Conservation (phyloP, 2,329 filamentous ascomycete genomes). For the Lachnellula hyalina region DNA sequence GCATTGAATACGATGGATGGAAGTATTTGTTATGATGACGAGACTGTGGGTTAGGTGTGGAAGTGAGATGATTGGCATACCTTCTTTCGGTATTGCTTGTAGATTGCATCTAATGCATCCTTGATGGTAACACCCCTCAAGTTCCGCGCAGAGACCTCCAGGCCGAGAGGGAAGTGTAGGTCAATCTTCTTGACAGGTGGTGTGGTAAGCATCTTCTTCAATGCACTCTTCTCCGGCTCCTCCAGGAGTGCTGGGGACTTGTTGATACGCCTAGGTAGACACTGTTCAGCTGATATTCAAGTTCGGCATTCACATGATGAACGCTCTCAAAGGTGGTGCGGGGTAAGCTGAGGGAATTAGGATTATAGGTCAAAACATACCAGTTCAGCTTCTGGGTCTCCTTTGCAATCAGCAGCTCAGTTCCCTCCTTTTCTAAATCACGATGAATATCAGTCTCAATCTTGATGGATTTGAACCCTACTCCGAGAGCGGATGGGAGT, state of each 20-base stretch:
- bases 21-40: neutral
- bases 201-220: constrained; percentile 74
- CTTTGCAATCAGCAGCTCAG: constrained; percentile 65
- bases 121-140: constrained; percentile 95
- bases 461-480: constrained; percentile 7
- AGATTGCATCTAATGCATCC: constrained; percentile 89
- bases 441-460: constrained; percentile 6
- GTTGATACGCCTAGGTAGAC: constrained; percentile 79
- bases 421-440: constrained; percentile 63
- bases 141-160: constrained; percentile 85
- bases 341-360: constrained; percentile 8
- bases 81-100: constrained; percentile 97
- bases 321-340: neutral
- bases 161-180: constrained; percentile 81
- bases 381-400: constrained; percentile 87
- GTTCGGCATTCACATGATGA: neutral
- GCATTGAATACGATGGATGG: constrained; percentile 7
- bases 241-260: constrained; percentile 72
- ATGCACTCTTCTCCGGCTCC: constrained; percentile 62
- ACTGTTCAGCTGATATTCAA: constrained; percentile 5
- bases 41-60: neutral
- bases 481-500: constrained; percentile 7
- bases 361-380: constrained; percentile 45
- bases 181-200: constrained; percentile 93
- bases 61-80: constrained; percentile 43